Conservation (phyloP, 305 asterid genomes). For the Solanum aculeatissimum region DNA sequence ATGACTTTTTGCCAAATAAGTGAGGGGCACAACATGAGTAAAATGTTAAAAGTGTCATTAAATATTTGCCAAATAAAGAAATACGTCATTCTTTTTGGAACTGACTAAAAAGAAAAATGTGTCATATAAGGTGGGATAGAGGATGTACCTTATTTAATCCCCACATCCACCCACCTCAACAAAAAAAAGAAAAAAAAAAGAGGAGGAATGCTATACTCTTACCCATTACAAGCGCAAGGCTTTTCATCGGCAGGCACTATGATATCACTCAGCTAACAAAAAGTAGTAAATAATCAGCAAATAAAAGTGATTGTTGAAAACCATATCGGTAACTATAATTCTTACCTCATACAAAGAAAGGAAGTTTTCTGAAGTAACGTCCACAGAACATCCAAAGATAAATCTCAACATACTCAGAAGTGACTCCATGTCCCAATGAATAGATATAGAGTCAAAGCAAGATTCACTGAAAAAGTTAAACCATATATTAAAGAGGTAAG, state of each 20-base stretch:
- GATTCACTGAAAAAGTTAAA: conserved; percentile 48
- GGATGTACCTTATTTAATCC: not conserved
- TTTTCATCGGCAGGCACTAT: not conserved
- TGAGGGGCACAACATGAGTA: not conserved
- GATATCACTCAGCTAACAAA: not conserved
- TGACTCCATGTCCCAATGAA: conserved; percentile 52
- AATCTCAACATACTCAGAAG: conserved; percentile 42
- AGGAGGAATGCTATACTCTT: not conserved
- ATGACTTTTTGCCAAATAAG: not conserved
- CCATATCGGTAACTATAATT: not conserved
- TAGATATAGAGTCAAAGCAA: conserved; percentile 20
- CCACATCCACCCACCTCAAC: not conserved
- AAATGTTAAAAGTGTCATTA: not conserved
- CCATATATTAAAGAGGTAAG: not conserved
- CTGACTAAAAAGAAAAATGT: not conserved
- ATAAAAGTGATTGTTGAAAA: not conserved
- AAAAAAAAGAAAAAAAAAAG: too few relatives aligned
- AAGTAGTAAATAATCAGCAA: not conserved
- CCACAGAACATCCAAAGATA: conserved; percentile 46
- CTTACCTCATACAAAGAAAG: conserved; percentile 58
- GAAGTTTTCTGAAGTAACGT: conserved; percentile 40
- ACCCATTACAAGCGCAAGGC: not conserved
- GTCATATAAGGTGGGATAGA: not conserved
- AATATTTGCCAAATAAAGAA: not conserved
- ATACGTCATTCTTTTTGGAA: not conserved